These are phyloP conservation scores for Backusella tuberculispora DNA, from an alignment of 192 early-diverging fungal species.

Conservation along the genomic window DNA sequence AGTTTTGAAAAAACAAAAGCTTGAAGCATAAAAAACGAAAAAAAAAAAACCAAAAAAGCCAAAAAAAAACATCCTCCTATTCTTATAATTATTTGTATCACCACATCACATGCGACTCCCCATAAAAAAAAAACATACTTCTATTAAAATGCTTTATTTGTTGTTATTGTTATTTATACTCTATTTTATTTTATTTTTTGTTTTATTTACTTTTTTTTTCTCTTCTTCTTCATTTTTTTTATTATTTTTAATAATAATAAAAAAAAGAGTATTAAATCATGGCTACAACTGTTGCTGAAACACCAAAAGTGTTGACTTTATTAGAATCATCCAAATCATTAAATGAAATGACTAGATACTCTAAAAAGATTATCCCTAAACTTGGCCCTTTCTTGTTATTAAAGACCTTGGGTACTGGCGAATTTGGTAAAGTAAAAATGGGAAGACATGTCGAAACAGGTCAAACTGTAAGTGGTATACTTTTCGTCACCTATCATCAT, in stretches of 20 bases:
- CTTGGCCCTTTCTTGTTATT: slow-evolving; percentile 80
- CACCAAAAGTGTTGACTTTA: background rate
- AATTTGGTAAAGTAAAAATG: slow-evolving; percentile 90
- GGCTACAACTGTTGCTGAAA: background rate
- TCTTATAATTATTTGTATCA: background rate
- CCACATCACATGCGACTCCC: background rate
- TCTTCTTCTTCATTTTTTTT: background rate
- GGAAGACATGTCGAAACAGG: slow-evolving; percentile 66
- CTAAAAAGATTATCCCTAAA: slow-evolving; percentile 36
- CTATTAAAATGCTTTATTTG: background rate
- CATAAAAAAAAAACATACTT: background rate
- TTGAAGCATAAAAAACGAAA: background rate
- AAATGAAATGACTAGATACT: background rate
- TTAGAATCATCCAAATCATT: background rate
- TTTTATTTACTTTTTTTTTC: too few species aligned
- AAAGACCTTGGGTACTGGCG: slow-evolving; percentile 88
- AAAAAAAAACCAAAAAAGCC: too few species aligned
- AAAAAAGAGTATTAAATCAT: background rate
- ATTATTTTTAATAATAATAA: background rate
- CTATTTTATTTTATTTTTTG: background rate
- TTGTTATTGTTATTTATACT: slow-evolving; percentile 8
- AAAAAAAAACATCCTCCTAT: background rate
- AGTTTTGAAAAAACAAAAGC: slow-evolving; percentile 9
- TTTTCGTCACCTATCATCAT: background rate
- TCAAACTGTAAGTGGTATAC: slow-evolving; percentile 16